Base-by-base conservation (phyloP, 1,139 yeast genomes). In the Eremothecium coryli region DNA sequence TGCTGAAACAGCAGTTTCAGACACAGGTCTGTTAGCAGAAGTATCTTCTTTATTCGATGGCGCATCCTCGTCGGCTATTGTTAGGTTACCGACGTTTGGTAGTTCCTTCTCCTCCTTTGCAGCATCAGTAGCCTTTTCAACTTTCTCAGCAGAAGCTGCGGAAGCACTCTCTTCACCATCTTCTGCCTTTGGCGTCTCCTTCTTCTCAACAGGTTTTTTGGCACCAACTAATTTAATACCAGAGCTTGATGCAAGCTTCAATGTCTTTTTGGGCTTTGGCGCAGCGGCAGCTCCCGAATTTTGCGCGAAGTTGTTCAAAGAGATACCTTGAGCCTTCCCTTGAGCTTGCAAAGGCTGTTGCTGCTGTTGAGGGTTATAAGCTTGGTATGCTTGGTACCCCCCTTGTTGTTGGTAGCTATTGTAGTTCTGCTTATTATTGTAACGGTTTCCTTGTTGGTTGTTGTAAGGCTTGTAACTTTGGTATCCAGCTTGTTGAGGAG, bases 301-400 rank as follows among this genome's bases (percentile, higher is more conserved):
- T 59, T 78, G 79, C 61, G 84, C 82, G 64, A 77, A 85, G 54
- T 86, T 95, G 38, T 86, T 94, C 50, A 86, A 69, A 25, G 93
- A 76, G 86, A 84, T 77, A 35, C 90, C 93, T 40, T 64, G 66
- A n/a, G 65, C 47, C 39, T 41, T 42, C 41, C 47, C 38, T 42
- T 40, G 41, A 3, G 48, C 48, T 20, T 31, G 38, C 18, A 30
- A 38, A 3, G 40, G 41, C 32, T 45, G 48, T 21, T 31, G 37
- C 18, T 26, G 33, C 32, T 50, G 48, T 44, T 57, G 49, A 42
- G 23, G 58, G 31, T 45, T 44, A 36, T 53, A 49, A 31, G 49
- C 46, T 37, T 52, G 57, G 38, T 59, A 54, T 28, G 51, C 52
- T 34, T 58, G 62, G 46, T 58, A 54, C 11, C 50, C 52, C 14